Percentiles rank a stretch among this genome's conserved stretches.
Evolutionary conservation across 768 basidiomycete species (phyloP).

Genomic region (Rhodotorula graminis): DNA sequence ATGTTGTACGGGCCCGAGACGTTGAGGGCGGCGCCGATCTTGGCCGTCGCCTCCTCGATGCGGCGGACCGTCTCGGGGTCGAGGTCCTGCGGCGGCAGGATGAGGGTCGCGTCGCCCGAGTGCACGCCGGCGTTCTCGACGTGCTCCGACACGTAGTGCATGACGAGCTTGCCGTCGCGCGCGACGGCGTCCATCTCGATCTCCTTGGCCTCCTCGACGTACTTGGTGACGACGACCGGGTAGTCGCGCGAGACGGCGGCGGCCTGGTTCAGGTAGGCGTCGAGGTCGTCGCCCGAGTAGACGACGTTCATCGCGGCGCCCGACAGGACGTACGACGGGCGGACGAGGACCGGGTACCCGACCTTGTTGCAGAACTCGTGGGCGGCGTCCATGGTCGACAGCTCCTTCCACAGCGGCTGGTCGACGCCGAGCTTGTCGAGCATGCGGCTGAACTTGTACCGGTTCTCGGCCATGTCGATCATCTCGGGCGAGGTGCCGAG

Average conservation of each 20-base stretch:
- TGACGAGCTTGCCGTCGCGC: slow-evolving; percentile 92
- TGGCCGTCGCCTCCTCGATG: slow-evolving; percentile 93
- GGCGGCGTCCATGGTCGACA: slow-evolving; percentile 85
- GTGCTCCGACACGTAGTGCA: slow-evolving; percentile 99
- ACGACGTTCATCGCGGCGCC: slow-evolving; percentile 99
- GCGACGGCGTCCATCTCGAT: slow-evolving; percentile 99
- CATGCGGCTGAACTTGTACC: slow-evolving; percentile 98
- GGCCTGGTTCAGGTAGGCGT: slow-evolving; percentile 87
- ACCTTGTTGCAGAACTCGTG: slow-evolving; percentile 83
- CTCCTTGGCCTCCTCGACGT: slow-evolving; percentile 99
- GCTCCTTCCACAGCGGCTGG: slow-evolving; percentile 94
- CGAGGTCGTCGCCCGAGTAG: slow-evolving; percentile 82
- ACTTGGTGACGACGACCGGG: slow-evolving; percentile 97
- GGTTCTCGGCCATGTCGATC: slow-evolving; percentile 98
- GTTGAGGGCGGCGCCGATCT: slow-evolving; percentile 95
- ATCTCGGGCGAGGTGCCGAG: slow-evolving; percentile 98
- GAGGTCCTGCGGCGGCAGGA: slow-evolving; percentile 95
- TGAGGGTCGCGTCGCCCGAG: slow-evolving; percentile 96
- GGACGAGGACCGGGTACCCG: slow-evolving; percentile 90
- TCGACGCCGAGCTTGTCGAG: slow-evolving; percentile 98
- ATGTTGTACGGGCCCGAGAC: slow-evolving; percentile 99
- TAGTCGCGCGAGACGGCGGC: slow-evolving; percentile 93
- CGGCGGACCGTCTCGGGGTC: slow-evolving; percentile 93
- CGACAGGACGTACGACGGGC: slow-evolving; percentile 97
- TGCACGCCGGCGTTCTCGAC: slow-evolving; percentile 99